Percentiles rank a stretch among this genome's conserved stretches.
Evolutionary conservation across 768 basidiomycete species (phyloP).

Genomic region (Collybia nuda): DNA sequence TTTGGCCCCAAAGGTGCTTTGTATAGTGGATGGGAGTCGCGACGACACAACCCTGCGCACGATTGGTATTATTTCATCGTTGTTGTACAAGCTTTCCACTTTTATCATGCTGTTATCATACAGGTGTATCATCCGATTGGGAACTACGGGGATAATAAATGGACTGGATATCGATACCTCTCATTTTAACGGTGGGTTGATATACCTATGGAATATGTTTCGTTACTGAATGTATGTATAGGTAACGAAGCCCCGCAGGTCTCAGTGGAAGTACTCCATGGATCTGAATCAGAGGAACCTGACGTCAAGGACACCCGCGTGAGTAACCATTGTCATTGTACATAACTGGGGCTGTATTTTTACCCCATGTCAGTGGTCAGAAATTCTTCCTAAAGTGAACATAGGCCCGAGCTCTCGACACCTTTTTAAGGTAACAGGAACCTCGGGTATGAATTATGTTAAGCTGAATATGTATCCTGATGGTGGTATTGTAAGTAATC

Average conservation of each 20-base stretch:
- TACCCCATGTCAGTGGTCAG: constrained; percentile 62
- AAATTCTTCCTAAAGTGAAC: constrained; percentile 71
- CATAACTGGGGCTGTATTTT: constrained; percentile 7
- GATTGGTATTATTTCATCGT: constrained; percentile 66
- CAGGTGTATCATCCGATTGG: constrained; percentile 91
- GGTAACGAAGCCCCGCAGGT: constrained; percentile 87
- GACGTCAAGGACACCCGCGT: constrained; percentile 53
- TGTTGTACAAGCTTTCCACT: neutral
- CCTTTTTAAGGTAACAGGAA: constrained; percentile 71
- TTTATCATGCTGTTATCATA: neutral
- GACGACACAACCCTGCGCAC: constrained; percentile 83
- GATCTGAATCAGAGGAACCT: constrained; percentile 41
- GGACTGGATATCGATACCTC: constrained; percentile 95
- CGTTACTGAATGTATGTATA: constrained; percentile 20
- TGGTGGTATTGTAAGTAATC: constrained; percentile 82
- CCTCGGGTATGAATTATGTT: constrained; percentile 65
- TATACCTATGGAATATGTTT: neutral
- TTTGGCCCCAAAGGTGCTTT: constrained; percentile 96
- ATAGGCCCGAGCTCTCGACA: constrained; percentile 88
- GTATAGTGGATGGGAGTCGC: constrained; percentile 92
- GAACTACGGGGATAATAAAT: constrained; percentile 65
- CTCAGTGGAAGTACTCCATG: constrained; percentile 65
- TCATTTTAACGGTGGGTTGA: constrained; percentile 81
- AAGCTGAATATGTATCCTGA: constrained; percentile 97
- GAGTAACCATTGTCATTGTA: constrained; percentile 23